Base-by-base conservation (phyloP, 768 basidiomycete species). In the Termitomyces sp. region DNA sequence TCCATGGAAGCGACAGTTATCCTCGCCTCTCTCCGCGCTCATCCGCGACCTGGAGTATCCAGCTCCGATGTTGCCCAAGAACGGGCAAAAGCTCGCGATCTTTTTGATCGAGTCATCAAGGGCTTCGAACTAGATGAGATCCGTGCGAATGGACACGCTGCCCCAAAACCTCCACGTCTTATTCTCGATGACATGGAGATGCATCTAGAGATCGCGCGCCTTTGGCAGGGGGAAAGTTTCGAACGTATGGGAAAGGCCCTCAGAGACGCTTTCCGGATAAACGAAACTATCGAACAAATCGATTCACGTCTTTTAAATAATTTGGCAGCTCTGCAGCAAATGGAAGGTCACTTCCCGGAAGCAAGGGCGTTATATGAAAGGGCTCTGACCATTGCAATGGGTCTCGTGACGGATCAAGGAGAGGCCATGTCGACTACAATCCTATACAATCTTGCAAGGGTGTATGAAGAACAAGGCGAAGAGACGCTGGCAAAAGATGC, bases 371-470 rank as follows among this genome's bases (percentile, higher is more conserved):
- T 86, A 71, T 95, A 95, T 65, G 89, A 95, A 69, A 79, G 74
- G 52, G 89, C 94, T 0, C 73, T 96, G 33, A 86, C 81, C 0
- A 81, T 75, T 61, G 83, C 85, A 3, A 71, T 81, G 4, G 67
- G 69, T 20, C 72, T 83, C 26, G 75, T 68, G 9, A 62, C 77
- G 1, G 82, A 82, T 12, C 72, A 73, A 16, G 80, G 79, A 2
- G 91, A 95, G 67, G 84, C 78, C 1, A 80, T 91, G 71, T 86
- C 91, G 36, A 93, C 93, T 0, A 87, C 91, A 0, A 83, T 95
- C 28, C 74, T 95, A 48, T 98, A 93, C 74, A 99, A 99, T 69
- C 84, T 98, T 26, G 97, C 91, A 0, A 79, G 95, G 59, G 88
- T 90, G 16, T 95, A 94, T 66, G 97, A 99, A 71, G 93, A 94